Conservation (phyloP, 805 yeast species). For the Candida piceae region DNA sequence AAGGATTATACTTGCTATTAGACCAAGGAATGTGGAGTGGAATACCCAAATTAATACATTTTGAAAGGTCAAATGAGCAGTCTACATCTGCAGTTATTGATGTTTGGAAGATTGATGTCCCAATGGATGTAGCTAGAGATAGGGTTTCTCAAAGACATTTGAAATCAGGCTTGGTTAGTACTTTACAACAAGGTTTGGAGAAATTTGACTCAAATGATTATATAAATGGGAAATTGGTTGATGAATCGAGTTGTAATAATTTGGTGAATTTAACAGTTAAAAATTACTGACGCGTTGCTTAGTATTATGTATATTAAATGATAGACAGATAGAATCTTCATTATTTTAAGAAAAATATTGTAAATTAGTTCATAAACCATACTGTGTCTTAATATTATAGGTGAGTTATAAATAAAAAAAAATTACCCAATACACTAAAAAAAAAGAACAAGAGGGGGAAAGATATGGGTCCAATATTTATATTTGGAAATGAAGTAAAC, state of each 20-base stretch:
- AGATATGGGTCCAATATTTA: too few species aligned
- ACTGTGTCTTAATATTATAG: too few species aligned
- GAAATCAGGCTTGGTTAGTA: conserved; percentile 45
- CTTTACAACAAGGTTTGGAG: conserved; percentile 44
- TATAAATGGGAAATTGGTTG: conserved; percentile 47
- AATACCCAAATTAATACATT: conserved; percentile 34
- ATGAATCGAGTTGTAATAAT: conserved; percentile 8
- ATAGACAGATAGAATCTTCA: too few species aligned
- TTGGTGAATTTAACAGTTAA: conserved; percentile 17
- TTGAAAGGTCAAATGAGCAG: background rate
- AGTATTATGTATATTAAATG: too few species aligned
- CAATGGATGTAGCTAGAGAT: conserved; percentile 38
- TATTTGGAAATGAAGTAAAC: too few species aligned
- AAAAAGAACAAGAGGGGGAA: too few species aligned
- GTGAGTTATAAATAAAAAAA: too few species aligned
- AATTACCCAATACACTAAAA: too few species aligned
- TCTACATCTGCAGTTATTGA: conserved; percentile 27
- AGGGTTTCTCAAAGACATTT: conserved; percentile 68
- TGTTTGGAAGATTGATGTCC: conserved; percentile 48
- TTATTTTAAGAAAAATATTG: too few species aligned
- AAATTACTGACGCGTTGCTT: too few species aligned
- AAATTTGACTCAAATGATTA: conserved; percentile 55
- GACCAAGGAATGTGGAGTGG: conserved; percentile 50
- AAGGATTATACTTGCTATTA: conserved; percentile 70
- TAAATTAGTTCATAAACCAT: too few species aligned